Conservation (phyloP, 2,329 filamentous ascomycete species). For the Paecilomyces fulvus region DNA sequence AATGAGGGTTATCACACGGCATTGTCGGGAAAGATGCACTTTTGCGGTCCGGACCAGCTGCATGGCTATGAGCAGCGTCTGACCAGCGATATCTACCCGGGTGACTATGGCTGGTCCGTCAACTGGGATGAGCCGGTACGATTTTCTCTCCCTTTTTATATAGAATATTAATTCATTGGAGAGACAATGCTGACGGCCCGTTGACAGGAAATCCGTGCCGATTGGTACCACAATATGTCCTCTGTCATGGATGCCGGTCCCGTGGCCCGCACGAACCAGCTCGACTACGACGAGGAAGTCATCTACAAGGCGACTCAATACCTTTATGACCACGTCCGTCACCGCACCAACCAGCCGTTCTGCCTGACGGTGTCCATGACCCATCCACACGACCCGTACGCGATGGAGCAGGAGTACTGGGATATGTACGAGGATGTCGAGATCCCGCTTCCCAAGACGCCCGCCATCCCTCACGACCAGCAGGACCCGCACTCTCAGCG, state of each 20-base stretch:
- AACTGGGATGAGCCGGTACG: constrained; percentile 81
- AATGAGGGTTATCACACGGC: constrained; percentile 80
- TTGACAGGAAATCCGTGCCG: constrained; percentile 51
- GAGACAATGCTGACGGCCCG: not conserved
- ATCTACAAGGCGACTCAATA: constrained; percentile 88
- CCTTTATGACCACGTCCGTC: constrained; percentile 81
- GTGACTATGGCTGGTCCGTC: constrained; percentile 88
- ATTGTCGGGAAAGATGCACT: constrained; percentile 94
- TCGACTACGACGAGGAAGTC: constrained; percentile 94
- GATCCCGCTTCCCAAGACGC: constrained; percentile 69
- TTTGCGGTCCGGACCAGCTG: constrained; percentile 79
- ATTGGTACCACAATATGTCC: constrained; percentile 96
- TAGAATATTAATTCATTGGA: no score
- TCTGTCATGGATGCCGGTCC: constrained; percentile 84
- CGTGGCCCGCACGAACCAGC: constrained; percentile 85
- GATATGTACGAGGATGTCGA: constrained; percentile 83
- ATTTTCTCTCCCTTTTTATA: constrained; percentile 2
- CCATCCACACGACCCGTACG: constrained; percentile 91
- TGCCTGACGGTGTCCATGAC: constrained; percentile 87
- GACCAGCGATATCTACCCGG: constrained; percentile 93
- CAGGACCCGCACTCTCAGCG: constrained; percentile 83
- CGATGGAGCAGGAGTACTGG: constrained; percentile 90
- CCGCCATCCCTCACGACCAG: constrained; percentile 65
- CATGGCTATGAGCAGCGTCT: constrained; percentile 89
- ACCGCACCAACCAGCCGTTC: constrained; percentile 70